Evolutionary conservation across 805 yeast genomes (phyloP).

Genomic region (Ogataea sp.): DNA sequence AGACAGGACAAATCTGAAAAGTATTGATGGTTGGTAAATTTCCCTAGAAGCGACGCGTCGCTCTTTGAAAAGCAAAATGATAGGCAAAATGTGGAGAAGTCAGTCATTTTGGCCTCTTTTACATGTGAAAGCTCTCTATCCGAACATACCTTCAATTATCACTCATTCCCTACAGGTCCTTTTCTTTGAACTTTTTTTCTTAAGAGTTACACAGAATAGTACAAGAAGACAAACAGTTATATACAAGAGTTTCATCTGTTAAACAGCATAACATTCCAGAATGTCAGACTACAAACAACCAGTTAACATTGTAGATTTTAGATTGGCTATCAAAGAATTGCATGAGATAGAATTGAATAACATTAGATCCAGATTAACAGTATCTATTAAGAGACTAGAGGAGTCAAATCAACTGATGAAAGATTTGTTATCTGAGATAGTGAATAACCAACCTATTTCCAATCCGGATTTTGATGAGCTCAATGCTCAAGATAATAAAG

Average conservation of each 20-base stretch:
- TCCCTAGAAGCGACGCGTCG: too few species aligned
- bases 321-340: slow-evolving; percentile 23
- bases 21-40: too few species aligned
- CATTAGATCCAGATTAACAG: slow-evolving; percentile 25
- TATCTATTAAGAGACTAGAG: slow-evolving; percentile 37
- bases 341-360: slow-evolving; percentile 34
- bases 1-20: too few species aligned
- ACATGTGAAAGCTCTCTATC: too few species aligned
- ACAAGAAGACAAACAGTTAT: neutral
- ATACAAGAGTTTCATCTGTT: too few species aligned
- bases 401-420: slow-evolving; percentile 44
- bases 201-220: neutral
- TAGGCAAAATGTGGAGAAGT: too few species aligned
- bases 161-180: too few species aligned
- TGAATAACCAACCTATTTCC: slow-evolving; percentile 5
- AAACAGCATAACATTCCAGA: neutral
- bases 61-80: too few species aligned
- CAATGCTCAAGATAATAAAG: slow-evolving; percentile 21
- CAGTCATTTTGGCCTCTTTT: too few species aligned
- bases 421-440: slow-evolving; percentile 32
- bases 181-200: too few species aligned
- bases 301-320: slow-evolving; percentile 21
- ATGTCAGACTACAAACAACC: slow-evolving; percentile 21
- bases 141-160: too few species aligned
- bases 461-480: slow-evolving; percentile 29